phyloP scores from a whole-genome alignment of 2,329 filamentous ascomycete species.

The Reticulascus tulasneorum region DNA sequence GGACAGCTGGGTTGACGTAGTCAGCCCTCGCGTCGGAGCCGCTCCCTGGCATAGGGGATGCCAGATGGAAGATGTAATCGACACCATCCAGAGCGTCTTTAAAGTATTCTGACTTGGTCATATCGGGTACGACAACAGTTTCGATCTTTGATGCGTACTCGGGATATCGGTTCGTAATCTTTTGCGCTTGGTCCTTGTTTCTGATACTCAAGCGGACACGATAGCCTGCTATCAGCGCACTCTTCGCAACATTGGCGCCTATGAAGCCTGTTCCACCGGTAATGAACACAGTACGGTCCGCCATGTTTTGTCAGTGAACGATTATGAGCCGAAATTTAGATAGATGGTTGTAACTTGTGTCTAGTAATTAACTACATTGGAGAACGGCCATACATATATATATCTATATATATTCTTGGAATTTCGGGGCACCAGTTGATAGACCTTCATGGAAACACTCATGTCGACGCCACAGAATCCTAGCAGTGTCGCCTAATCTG shows the following conservation, averaged over 20 bases:
- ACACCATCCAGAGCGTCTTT: background rate
- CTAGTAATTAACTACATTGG: no score
- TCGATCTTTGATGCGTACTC: background rate
- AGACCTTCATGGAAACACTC: no score
- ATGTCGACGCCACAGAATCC: no score
- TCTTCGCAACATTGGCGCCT: background rate
- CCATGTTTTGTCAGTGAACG: no score
- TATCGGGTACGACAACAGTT: constrained; percentile 1
- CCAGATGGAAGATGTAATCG: constrained; percentile 4
- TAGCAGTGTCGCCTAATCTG: no score
- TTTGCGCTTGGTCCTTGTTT: background rate
- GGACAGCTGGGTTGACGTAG: constrained; percentile 3
- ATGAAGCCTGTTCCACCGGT: constrained; percentile 9
- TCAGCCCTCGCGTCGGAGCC: constrained; percentile 1
- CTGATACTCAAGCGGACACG: constrained; percentile 7
- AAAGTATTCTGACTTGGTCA: background rate
- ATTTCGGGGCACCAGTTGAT: no score
- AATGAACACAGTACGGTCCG: no score
- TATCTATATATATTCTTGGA: no score
- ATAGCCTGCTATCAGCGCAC: background rate
- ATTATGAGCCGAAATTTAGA: no score
- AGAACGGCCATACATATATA: no score
- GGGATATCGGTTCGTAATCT: background rate
- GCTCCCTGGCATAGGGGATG: constrained; percentile 4
- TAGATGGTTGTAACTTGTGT: no score